Evolutionary conservation across 1,284 basidiomycete genomes (phyloP), one percentile per base, ranked within the genome.

Genomic region (Pisolithus thermaeus): DNA sequence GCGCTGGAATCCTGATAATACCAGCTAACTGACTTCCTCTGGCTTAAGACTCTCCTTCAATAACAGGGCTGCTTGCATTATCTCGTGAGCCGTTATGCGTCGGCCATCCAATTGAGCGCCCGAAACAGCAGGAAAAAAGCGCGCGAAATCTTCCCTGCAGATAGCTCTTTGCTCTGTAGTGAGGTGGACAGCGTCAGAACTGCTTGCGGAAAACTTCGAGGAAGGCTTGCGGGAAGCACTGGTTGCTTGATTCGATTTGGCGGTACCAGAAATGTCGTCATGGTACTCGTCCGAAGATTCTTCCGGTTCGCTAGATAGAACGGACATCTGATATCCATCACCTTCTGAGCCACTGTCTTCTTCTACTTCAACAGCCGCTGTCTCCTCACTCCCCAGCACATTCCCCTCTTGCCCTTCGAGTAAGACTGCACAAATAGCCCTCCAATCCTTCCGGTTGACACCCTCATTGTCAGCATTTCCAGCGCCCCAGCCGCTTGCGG

Each of bases 391-490:
- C 42, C 57, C 53, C 45, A 60, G 65, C 32, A 52, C 60, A 23
- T 58, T 60, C 23, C 54, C 61, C 18, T 59, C 62, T 8, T 52
- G 56, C 6, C 62, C 59, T 35, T 80, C 80, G 7, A 88, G 70
- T 3, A 90, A 67, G 2, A 82, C 82, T 12, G 83, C 78, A 62
- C 87, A 90, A 7, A 90, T 83, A 16, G 84, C 75, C 36, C 84
- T 75, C 84, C 84, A 90, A 61, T 89, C 87, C 37, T 80, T 79
- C 46, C 74, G 70, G 56, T 72, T 77, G 23, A 89, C 77, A 11
- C 58, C 61, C 0, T 68, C 62, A 9, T 50, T 54, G 37, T 56
- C 56, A 20, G 51, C 46, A 39, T 47, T 52, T 12, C 48, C 49
- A 30, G 55, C 58, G 37, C 64, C 63, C 86, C 87, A 88, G 8